Conservation (phyloP, 108 stramenopile genomes). For the Fistulifera pelliculosa region DNA sequence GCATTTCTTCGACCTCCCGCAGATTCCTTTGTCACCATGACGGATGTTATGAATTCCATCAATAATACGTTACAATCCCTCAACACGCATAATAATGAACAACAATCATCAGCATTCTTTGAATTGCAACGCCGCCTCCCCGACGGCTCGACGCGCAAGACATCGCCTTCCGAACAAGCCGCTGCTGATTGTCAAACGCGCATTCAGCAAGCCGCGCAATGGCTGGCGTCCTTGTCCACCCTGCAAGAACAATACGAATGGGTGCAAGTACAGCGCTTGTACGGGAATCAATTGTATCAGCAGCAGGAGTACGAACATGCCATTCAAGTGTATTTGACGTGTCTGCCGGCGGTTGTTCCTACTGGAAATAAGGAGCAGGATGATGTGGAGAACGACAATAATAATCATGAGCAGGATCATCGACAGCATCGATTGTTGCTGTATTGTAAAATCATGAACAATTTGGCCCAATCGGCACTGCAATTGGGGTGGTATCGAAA, state of each 20-base stretch:
- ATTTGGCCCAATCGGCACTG: constrained; percentile 70
- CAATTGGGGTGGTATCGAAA: constrained; percentile 71
- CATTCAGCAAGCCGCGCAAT: constrained; percentile 52
- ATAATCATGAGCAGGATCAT: neutral
- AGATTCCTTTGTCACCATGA: too few relatives aligned
- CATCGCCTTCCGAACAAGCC: constrained; percentile 41
- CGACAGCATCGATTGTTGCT: constrained; percentile 12
- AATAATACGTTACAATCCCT: too few relatives aligned
- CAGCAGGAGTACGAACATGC: constrained; percentile 53
- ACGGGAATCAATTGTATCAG: constrained; percentile 57
- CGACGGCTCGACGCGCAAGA: constrained; percentile 62
- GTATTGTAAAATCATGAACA: constrained; percentile 68
- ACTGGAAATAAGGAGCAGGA: too few relatives aligned
- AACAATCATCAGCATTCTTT: too few relatives aligned
- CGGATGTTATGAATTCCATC: too few relatives aligned
- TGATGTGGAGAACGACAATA: too few relatives aligned
- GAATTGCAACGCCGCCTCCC: constrained; percentile 67
- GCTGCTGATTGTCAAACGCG: constrained; percentile 66
- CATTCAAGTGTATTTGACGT: constrained; percentile 84
- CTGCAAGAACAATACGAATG: constrained; percentile 43
- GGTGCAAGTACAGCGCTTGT: constrained; percentile 47
- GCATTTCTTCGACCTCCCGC: too few relatives aligned
- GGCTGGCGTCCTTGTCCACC: constrained; percentile 14
- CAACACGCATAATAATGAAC: too few relatives aligned
- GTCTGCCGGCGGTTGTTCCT: constrained; percentile 29